Evolutionary conservation across 1,284 basidiomycete species (phyloP).

Genomic region (Heterobasidion parviporum): DNA sequence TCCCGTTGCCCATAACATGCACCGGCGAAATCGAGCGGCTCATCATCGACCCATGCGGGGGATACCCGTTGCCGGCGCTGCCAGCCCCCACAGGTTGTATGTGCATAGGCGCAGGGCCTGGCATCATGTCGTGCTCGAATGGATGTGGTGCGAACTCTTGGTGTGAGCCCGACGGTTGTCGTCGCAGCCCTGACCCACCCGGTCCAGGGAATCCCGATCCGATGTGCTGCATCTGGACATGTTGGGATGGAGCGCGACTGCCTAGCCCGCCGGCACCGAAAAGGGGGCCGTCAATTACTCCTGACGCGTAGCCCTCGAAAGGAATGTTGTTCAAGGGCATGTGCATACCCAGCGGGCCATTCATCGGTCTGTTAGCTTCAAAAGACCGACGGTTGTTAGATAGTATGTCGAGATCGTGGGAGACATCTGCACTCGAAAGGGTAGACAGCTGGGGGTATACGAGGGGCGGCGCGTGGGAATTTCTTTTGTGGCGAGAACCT

Average conservation of each 20-base stretch:
- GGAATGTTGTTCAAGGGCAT: not conserved
- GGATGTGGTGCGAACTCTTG: conserved; percentile 8
- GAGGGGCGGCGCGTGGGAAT: conserved; percentile 13
- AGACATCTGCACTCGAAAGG: conserved; percentile 41
- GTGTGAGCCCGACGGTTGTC: conserved; percentile 9
- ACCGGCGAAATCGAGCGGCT: conserved; percentile 9
- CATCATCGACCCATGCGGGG: not conserved
- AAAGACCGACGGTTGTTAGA: conserved; percentile 22
- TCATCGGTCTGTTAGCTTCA: not conserved
- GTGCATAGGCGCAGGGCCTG: conserved; percentile 4
- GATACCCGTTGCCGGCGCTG: not conserved
- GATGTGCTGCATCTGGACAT: not conserved
- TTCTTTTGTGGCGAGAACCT: conserved; percentile 11
- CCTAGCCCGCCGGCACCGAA: conserved; percentile 4
- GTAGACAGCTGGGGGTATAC: conserved; percentile 49
- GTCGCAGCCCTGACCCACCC: conserved; percentile 1
- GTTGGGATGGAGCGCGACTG: not conserved
- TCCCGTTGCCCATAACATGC: conserved; percentile 1
- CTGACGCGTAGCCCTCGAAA: conserved; percentile 3
- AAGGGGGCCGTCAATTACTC: conserved; percentile 6
- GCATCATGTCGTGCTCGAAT: not conserved
- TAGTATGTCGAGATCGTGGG: conserved; percentile 47
- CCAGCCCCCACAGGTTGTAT: conserved; percentile 4
- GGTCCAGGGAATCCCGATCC: not conserved
- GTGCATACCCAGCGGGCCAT: conserved; percentile 6